Base-by-base conservation (phyloP, 2,329 filamentous ascomycete genomes). In the Domatiomyces catenatus region DNA sequence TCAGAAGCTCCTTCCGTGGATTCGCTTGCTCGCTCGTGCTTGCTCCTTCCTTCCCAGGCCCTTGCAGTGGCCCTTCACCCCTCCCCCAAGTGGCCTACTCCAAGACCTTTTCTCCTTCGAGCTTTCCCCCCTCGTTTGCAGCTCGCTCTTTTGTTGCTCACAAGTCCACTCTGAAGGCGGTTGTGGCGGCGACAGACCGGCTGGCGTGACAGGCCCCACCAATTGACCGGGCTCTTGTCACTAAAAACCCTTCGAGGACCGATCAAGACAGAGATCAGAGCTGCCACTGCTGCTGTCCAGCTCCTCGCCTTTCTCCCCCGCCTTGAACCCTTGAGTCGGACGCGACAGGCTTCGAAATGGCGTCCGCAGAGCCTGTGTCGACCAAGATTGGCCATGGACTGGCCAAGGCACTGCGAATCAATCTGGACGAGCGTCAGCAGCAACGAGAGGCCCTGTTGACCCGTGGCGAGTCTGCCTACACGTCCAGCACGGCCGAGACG, bases 341-440 rank as follows among this genome's bases (percentile, higher is more conserved):
- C 5, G 32, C 15, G 1, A 15, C 32, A 39, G 32, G 3, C 32
- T 39, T 15, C 32, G 15, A 12, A 5, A 39, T 39, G 32, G 10
- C 32, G 32, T 39, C 32, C 32, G 10, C 58, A 56, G 47, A 52
- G 42, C 52, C 58, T 8, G 60, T 63, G 32, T 59, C 62, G 26
- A 76, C 75, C 59, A 81, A 83, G 65, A 58, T 84, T 57, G 84
- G 86, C 67, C 83, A 83, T 62, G 71, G 73, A 59, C 66, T 94
- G 65, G 89, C 88, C 63, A 92, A 86, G 66, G 74, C 73, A 54
- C 74, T 95, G 36, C 83, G 85, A 52, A 94, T 95, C 73, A 85
- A 92, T 66, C 71, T 94, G 28, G 72, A 86, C 54, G 78, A 83
- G 54, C 73, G 78, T 44, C 73, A 76, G 50, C 67, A 72, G 42